A percentile compares a stretch with the other conserved stretches of the same genome.
phyloP scores from a whole-genome alignment of 345 rosid genomes.

The Raphanus sativus region DNA sequence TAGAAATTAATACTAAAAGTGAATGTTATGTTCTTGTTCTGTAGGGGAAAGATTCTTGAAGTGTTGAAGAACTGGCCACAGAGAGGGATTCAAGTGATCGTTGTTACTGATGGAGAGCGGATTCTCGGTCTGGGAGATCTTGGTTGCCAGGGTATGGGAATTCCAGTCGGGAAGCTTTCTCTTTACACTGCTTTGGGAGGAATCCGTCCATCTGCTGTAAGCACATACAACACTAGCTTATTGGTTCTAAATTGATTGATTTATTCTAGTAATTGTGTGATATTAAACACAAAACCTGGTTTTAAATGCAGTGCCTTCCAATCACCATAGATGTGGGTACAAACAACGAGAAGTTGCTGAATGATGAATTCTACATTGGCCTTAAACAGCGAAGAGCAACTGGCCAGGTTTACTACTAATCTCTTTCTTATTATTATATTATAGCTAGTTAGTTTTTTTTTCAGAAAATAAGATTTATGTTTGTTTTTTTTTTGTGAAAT shows the following conservation, averaged over 20 bases:
- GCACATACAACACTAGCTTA: slow-evolving; percentile 24
- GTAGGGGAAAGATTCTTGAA: slow-evolving; percentile 89
- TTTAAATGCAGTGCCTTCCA: slow-evolving; percentile 72
- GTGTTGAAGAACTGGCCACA: slow-evolving; percentile 95
- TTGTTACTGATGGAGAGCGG: slow-evolving; percentile 96
- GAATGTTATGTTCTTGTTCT: slow-evolving; percentile 29
- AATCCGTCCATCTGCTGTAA: slow-evolving; percentile 84
- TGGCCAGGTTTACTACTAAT: slow-evolving; percentile 56
- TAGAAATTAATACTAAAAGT: not conserved
- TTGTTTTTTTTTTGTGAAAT: slow-evolving; percentile 7
- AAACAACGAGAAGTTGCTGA: slow-evolving; percentile 69
- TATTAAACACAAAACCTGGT: not conserved
- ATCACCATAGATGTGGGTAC: slow-evolving; percentile 95
- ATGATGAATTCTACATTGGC: slow-evolving; percentile 84
- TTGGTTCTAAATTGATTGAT: not conserved
- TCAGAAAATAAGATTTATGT: slow-evolving; percentile 19
- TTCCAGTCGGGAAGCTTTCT: slow-evolving; percentile 90
- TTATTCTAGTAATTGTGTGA: not conserved
- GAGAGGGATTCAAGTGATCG: slow-evolving; percentile 89
- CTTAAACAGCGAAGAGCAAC: slow-evolving; percentile 77
- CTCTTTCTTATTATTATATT: slow-evolving; percentile 7
- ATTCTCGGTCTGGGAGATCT: slow-evolving; percentile 98
- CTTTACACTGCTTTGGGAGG: slow-evolving; percentile 92
- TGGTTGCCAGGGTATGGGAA: slow-evolving; percentile 99
- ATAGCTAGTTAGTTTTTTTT: slow-evolving; percentile 1